Evolutionary conservation across 169 alveolate genomes (phyloP).

Genomic region (Cryptosporidium viatorum): DNA sequence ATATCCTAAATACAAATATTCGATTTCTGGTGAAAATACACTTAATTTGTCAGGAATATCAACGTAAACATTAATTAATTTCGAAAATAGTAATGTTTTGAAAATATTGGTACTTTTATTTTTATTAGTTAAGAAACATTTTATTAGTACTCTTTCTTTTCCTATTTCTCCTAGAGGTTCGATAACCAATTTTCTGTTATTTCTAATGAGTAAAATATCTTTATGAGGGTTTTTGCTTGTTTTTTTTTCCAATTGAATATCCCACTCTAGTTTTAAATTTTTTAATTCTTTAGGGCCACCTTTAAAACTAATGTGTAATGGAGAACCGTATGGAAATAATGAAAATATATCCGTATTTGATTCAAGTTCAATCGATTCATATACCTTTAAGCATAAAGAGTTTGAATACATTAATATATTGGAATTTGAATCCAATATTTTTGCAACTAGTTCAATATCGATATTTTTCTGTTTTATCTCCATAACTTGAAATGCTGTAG

Average conservation of each 20-base stretch:
- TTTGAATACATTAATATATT: background rate
- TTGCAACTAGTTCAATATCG: constrained; percentile 5
- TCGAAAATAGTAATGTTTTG: constrained; percentile 31
- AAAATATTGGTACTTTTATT: background rate
- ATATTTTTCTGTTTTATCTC: constrained; percentile 9
- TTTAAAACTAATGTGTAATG: constrained; percentile 5
- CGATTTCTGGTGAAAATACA: constrained; percentile 13
- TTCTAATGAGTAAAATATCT: constrained; percentile 15
- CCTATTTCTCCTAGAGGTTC: constrained; percentile 63
- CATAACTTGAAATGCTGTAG: background rate
- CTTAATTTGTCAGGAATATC: constrained; percentile 46
- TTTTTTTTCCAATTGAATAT: background rate
- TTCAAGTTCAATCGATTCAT: constrained; percentile 51
- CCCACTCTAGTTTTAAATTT: constrained; percentile 23
- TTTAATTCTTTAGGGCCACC: constrained; percentile 44
- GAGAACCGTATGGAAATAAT: constrained; percentile 51
- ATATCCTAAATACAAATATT: constrained; percentile 26
- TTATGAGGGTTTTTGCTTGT: background rate
- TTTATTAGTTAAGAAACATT: constrained; percentile 10
- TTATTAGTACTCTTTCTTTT: constrained; percentile 15
- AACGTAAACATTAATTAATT: constrained; percentile 21
- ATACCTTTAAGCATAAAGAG: constrained; percentile 13
- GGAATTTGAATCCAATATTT: background rate
- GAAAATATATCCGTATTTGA: background rate
- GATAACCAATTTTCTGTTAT: constrained; percentile 2